These are phyloP conservation scores for Neonothopanus nambi DNA, from an alignment of 1,284 basidiomycete genomes.

Conservation along the genomic window DNA sequence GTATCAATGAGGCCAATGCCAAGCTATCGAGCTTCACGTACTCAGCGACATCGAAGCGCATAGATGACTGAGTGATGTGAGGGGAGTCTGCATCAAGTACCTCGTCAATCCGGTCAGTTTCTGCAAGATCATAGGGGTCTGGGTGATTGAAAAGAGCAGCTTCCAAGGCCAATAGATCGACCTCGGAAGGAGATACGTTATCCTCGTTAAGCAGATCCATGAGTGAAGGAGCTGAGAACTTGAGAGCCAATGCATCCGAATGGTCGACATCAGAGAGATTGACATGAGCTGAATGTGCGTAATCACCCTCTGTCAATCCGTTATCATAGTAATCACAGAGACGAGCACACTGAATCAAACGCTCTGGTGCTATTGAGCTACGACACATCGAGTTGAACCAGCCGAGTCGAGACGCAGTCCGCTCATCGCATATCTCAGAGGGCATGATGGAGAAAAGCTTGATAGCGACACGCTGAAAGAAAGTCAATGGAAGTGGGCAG, in stretches of 20 bases:
- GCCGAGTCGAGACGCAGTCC: constrained; percentile 26
- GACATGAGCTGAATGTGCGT: not conserved
- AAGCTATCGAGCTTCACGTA: constrained; percentile 21
- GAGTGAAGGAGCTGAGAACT: constrained; percentile 16
- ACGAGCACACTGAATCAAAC: constrained; percentile 12
- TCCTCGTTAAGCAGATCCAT: constrained; percentile 18
- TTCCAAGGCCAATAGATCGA: constrained; percentile 13
- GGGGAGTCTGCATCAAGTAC: constrained; percentile 9
- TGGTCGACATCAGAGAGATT: not conserved
- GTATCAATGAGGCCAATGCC: not conserved
- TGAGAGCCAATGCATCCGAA: no score
- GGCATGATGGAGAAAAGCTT: constrained; percentile 25
- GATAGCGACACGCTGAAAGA: not conserved
- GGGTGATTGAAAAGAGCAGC: constrained; percentile 18
- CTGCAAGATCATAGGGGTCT: constrained; percentile 21
- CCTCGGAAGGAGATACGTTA: constrained; percentile 15
- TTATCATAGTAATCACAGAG: constrained; percentile 23
- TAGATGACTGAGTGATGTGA: constrained; percentile 2
- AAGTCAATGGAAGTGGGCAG: no score
- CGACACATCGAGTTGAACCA: constrained; percentile 28
- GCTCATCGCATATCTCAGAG: constrained; percentile 30
- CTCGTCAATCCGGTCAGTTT: constrained; percentile 18
- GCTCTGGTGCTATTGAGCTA: constrained; percentile 26
- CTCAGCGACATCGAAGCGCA: constrained; percentile 17
- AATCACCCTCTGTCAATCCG: constrained; percentile 15